Percentiles rank a stretch among this genome's conserved stretches.
Evolutionary conservation across 805 yeast species (phyloP).

Genomic region (Candida pseudoglaebosa): DNA sequence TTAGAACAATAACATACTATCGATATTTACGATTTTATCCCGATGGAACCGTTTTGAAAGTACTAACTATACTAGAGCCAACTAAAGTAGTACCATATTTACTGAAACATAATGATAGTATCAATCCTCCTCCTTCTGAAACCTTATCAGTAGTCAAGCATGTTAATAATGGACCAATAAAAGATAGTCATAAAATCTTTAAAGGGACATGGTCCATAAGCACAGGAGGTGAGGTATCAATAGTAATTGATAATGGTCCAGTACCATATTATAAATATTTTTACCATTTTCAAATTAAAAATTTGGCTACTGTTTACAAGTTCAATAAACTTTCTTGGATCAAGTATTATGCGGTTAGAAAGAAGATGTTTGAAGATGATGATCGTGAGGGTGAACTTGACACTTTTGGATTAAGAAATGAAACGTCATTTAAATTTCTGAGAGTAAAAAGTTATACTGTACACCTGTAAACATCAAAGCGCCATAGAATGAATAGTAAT

Average conservation of each 20-base stretch:
- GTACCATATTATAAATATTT: slow-evolving; percentile 58
- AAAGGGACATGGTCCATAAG: slow-evolving; percentile 58
- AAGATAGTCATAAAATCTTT: slow-evolving; percentile 32
- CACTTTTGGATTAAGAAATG: slow-evolving; percentile 59
- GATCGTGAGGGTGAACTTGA: slow-evolving; percentile 48
- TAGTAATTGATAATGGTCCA: slow-evolving; percentile 54
- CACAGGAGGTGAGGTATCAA: slow-evolving; percentile 45
- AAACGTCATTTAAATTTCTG: slow-evolving; percentile 75
- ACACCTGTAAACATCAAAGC: too few relatives aligned
- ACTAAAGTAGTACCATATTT: slow-evolving; percentile 56
- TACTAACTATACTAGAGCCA: slow-evolving; percentile 74
- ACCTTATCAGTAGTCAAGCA: not conserved
- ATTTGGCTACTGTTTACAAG: slow-evolving; percentile 53
- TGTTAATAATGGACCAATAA: slow-evolving; percentile 9
- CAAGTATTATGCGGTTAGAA: slow-evolving; percentile 53
- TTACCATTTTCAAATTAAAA: slow-evolving; percentile 57
- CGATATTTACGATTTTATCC: slow-evolving; percentile 78
- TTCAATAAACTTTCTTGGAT: slow-evolving; percentile 76
- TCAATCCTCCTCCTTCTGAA: slow-evolving; percentile 7
- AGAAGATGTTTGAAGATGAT: slow-evolving; percentile 30
- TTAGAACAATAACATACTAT: slow-evolving; percentile 82
- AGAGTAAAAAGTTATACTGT: slow-evolving; percentile 46
- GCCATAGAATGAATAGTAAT: too few relatives aligned
- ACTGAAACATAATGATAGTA: slow-evolving; percentile 22
- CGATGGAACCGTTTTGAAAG: slow-evolving; percentile 69